Percentiles rank a stretch among this genome's conserved stretches.
Conservation (phyloP, 1,284 basidiomycete genomes). For the Coniophora puteana region DNA sequence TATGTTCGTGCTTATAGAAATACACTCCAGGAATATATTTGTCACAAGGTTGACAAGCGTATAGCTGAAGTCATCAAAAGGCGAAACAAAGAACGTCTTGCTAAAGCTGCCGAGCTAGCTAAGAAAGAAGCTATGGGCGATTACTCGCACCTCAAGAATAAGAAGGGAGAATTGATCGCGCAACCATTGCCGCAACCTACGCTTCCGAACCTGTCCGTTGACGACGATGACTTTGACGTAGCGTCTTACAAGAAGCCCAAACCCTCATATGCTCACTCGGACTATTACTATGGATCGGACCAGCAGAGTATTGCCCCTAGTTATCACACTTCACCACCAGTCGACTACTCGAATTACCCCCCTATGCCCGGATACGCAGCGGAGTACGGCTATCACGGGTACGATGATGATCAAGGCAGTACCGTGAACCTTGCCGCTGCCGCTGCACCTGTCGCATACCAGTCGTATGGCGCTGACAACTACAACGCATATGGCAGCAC, state of each 20-base stretch:
- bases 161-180: constrained; percentile 82
- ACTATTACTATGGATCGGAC: constrained; percentile 47
- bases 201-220: constrained; percentile 85
- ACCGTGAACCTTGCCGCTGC: constrained; percentile 49
- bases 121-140: constrained; percentile 89
- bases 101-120: constrained; percentile 79
- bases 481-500: constrained; percentile 17
- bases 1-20: constrained; percentile 8
- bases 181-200: constrained; percentile 94
- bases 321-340: constrained; percentile 26
- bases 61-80: constrained; percentile 93
- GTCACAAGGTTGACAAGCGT: constrained; percentile 98
- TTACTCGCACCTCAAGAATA: constrained; percentile 90
- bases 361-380: constrained; percentile 71
- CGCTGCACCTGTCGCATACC: constrained; percentile 52
- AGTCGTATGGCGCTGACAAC: constrained; percentile 20
- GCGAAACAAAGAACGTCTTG: constrained; percentile 83
- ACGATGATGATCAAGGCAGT: constrained; percentile 65
- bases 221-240: constrained; percentile 71
- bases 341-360: constrained; percentile 58
- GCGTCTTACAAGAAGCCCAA: constrained; percentile 53
- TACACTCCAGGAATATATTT: constrained; percentile 83
- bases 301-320: constrained; percentile 30
- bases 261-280: too few relatives aligned
- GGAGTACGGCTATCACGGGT: constrained; percentile 43